Evolutionary conservation across 805 yeast species (phyloP).

Genomic region (fission yeast (Schizosaccharomyces pombe)): DNA sequence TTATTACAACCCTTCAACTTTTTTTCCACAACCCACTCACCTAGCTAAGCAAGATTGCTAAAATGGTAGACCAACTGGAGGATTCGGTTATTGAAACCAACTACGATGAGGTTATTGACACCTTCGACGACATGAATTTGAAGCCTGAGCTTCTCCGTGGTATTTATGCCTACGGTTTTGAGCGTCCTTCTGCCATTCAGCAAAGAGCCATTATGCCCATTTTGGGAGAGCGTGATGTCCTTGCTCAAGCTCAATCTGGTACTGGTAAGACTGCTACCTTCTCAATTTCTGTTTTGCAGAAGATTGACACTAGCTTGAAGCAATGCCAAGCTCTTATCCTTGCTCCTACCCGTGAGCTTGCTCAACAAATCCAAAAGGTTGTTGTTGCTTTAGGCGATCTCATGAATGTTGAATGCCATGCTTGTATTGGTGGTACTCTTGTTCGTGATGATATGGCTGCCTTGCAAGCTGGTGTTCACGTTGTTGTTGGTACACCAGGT

Average conservation of each 20-base stretch:
- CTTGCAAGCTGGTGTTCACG: constrained; percentile 66
- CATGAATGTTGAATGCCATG: constrained; percentile 78
- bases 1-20: background rate
- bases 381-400: constrained; percentile 72
- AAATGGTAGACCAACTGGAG: constrained; percentile 21
- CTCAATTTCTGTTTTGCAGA: constrained; percentile 38
- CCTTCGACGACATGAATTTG: constrained; percentile 12
- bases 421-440: constrained; percentile 92
- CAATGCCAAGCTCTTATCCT: constrained; percentile 80
- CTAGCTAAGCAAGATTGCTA: background rate
- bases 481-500: constrained; percentile 96
- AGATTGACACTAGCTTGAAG: constrained; percentile 43
- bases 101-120: constrained; percentile 55
- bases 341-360: constrained; percentile 95
- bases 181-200: constrained; percentile 62
- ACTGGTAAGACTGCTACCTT: constrained; percentile 82
- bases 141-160: constrained; percentile 25
- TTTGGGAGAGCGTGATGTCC: constrained; percentile 44
- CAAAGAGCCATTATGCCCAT: constrained; percentile 60
- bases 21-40: background rate
- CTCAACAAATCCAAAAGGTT: constrained; percentile 85
- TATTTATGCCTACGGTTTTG: constrained; percentile 61
- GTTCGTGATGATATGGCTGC: constrained; percentile 71
- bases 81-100: constrained; percentile 59
- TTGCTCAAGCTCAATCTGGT: constrained; percentile 78